phyloP scores from a whole-genome alignment of 345 rosid genomes.

The Linum tenue region DNA sequence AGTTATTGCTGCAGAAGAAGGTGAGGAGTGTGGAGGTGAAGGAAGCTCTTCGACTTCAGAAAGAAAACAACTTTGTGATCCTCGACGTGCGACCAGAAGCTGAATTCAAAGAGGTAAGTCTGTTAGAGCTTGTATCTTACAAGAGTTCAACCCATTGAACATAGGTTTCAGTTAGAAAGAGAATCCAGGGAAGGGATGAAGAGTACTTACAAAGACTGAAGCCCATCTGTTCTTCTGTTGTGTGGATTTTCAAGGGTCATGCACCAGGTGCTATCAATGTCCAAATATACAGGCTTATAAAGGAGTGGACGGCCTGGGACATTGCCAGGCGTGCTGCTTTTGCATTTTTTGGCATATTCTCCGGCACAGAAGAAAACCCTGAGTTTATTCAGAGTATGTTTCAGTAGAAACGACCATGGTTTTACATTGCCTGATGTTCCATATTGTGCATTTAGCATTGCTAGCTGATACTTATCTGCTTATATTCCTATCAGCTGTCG shows the following conservation, averaged over 20 bases:
- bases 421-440: too few relatives aligned
- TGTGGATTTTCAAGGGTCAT: conserved; percentile 40
- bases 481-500: conserved; percentile 42
- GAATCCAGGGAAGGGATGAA: too few relatives aligned
- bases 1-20: conserved; percentile 68
- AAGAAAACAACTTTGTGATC: conserved; percentile 92
- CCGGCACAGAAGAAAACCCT: conserved; percentile 97
- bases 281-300: conserved; percentile 86
- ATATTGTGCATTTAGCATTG: conserved; percentile 3
- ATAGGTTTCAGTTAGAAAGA: too few relatives aligned
- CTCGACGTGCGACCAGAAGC: conserved; percentile 96
- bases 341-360: conserved; percentile 90
- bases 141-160: too few relatives aligned
- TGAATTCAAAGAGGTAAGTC: conserved; percentile 74
- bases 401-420: too few relatives aligned
- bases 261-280: conserved; percentile 85
- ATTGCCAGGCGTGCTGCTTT: conserved; percentile 94
- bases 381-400: conserved; percentile 62
- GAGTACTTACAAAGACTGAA: background rate
- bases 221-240: background rate
- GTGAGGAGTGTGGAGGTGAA: conserved; percentile 92
- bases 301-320: conserved; percentile 99
- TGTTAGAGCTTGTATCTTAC: too few relatives aligned
- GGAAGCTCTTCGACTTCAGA: conserved; percentile 89
- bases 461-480: background rate